These are phyloP conservation scores for Lunularia cruciata DNA, from an alignment of 225 moss, liverwort and hornwort species.

Conservation along the genomic window DNA sequence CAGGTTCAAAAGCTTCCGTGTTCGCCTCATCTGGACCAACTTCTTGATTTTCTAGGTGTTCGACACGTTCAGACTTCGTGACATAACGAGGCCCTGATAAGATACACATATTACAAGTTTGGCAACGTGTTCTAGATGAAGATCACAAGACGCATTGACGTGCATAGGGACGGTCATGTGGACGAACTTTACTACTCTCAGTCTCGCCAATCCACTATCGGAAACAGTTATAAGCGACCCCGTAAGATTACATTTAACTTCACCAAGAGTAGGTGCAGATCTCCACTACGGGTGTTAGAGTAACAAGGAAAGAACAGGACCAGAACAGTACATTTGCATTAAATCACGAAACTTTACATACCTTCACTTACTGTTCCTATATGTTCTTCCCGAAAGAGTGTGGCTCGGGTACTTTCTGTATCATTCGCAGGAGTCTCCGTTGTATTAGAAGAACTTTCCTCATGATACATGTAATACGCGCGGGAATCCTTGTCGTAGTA, in stretches of 20 bases:
- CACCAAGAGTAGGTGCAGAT: no score
- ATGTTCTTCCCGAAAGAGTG: constrained; percentile 11
- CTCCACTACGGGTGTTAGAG: no score
- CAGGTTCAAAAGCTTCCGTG: constrained; percentile 25
- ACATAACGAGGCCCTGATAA: neutral
- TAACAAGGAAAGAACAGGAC: no score
- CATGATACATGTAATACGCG: constrained; percentile 43
- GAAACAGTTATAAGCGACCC: no score
- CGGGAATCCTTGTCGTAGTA: constrained; percentile 41
- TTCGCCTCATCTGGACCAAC: constrained; percentile 6
- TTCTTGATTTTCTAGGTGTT: constrained; percentile 3
- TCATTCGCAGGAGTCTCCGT: constrained; percentile 1
- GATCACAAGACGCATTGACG: neutral
- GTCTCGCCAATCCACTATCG: no score
- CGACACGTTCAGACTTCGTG: constrained; percentile 16
- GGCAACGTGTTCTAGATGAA: no score
- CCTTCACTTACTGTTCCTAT: neutral
- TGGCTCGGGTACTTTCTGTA: neutral
- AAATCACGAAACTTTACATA: constrained; percentile 6
- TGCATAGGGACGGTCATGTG: no score
- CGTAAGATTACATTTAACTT: no score
- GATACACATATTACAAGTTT: no score
- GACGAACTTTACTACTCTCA: no score
- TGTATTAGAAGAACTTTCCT: constrained; percentile 4
- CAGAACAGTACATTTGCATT: no score